A percentile compares a stretch with the other conserved stretches of the same genome.
phyloP scores from a whole-genome alignment of 1,284 basidiomycete species.

The Malassezia japonica region DNA sequence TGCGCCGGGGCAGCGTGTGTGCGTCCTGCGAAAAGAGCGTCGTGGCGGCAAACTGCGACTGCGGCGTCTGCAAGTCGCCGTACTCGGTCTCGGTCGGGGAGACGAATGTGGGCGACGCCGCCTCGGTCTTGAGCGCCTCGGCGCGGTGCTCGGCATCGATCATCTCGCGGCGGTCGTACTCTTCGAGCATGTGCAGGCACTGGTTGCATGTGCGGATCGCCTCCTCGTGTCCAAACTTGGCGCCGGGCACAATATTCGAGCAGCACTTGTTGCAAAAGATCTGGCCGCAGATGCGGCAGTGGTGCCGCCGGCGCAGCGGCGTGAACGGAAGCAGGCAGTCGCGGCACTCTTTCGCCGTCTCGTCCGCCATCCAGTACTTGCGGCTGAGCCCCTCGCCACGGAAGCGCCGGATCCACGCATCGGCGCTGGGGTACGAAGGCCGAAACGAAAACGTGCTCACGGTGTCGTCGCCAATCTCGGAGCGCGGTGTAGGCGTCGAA shows the following conservation, averaged over 20 bases:
- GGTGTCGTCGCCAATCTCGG: slow-evolving; percentile 27
- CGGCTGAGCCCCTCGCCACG: slow-evolving; percentile 38
- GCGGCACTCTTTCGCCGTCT: slow-evolving; percentile 69
- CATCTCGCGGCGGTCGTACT: slow-evolving; percentile 50
- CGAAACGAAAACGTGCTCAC: slow-evolving; percentile 11
- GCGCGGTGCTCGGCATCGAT: slow-evolving; percentile 10
- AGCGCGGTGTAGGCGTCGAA: slow-evolving; percentile 26
- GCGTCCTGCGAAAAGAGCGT: slow-evolving; percentile 12
- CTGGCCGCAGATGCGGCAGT: slow-evolving; percentile 47
- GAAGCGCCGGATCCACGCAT: slow-evolving; percentile 34
- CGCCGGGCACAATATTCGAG: slow-evolving; percentile 90
- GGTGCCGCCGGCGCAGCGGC: slow-evolving; percentile 41
- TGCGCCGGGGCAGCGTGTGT: not conserved
- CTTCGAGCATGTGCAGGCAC: slow-evolving; percentile 79
- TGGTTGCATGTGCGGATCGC: slow-evolving; percentile 88
- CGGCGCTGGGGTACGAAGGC: slow-evolving; percentile 33
- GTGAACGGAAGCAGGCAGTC: slow-evolving; percentile 43
- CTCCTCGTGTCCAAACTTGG: slow-evolving; percentile 83
- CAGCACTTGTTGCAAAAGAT: slow-evolving; percentile 58
- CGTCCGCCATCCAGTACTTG: slow-evolving; percentile 56
- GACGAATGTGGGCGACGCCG: not conserved
- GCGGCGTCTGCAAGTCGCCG: slow-evolving; percentile 8
- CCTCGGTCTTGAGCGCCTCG: not conserved
- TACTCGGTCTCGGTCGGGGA: not conserved
- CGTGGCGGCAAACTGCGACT: slow-evolving; percentile 12